Base-by-base conservation (phyloP, 2,329 filamentous ascomycete species). In the Colletotrichum sansevieriae region DNA sequence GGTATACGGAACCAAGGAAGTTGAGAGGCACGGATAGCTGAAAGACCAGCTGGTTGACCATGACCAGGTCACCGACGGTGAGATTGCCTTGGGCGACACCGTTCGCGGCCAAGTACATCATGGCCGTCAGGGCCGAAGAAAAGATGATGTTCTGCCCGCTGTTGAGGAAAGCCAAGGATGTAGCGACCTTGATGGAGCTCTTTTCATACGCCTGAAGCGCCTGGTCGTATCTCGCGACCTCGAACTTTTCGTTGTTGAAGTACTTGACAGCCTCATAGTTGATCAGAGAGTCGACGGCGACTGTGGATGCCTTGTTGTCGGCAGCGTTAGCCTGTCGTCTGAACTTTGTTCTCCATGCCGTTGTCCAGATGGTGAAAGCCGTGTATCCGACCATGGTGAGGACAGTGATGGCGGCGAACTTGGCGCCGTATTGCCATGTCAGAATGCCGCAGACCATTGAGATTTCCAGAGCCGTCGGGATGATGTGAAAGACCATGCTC, bases 211-310 rank as follows among this genome's bases (percentile, higher is more conserved):
- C 87, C 72, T 90, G 87, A 25, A 99, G 84, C 0, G 96, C 94
- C 74, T 91, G 89, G 79, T 98, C 95, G 78, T 99, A 99, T 47
- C 96, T 89, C 37, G 88, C 87, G 49, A 97, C 93, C 82, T 99
- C 96, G 73, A 94, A 98, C 72, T 92, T 93, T 77, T 99, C 97
- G 76, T 99, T 99, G 83, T 99, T 99, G 83, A 98, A 99, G 83
- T 98, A 97, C 81, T 99, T 99, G 77, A 99, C 96, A 13, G 97
- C 95, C 80, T 99, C 96, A 76, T 98, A 99, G 82, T 99, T 99
- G 84, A 99, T 97, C 58, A 99, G 83, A 0, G 95, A 97, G 81
- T 99, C 96, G 1, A 98, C 95, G 0, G 95, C 95, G 8, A 98
- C 94, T 0, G 95, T 98, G 1, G 95, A 97, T 0, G 94, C 96